Evolutionary conservation across 2,329 filamentous ascomycete species (phyloP), one percentile per base, ranked within the genome.

Genomic region (Botrytis fragariae): DNA sequence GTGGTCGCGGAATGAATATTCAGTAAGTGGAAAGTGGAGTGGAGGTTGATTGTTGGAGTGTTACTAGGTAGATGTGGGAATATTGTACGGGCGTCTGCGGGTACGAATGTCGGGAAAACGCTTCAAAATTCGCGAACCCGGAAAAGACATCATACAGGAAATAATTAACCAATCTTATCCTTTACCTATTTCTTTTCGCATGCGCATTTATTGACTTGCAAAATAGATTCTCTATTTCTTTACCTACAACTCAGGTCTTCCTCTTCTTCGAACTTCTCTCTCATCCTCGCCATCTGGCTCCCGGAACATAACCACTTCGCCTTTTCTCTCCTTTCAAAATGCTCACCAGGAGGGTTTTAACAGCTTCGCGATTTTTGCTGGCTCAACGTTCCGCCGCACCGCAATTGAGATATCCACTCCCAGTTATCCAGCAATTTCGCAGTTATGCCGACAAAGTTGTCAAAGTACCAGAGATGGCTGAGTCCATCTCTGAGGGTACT

Each of bases 401-500:
- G 29, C 77, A 79, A 54, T 73, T 79, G 61, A 77, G 82, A 77
- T 83, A 84, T 80, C 83, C 85, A 48, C 81, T 86, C 76, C 84
- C 84, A 75, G 80, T 82, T 18, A 82, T 85, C 79, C 84, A 84
- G 80, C 88, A 90, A 79, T 85, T 89, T 71, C 87, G 89, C 77
- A 86, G 79, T 77, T 91, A 91, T 81, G 95, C 95, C 82, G 94
- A 97, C 81, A 91, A 89, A 78, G 85, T 95, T 76, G 90, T 99
- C 83, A 95, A 98, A 85, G 96, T 98, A 78, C 96, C 96, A 48
- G 90, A 96, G 82, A 98, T 99, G 96, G 96, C 96, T 76, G 96
- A 99, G 84, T 98, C 96, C 68, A 98, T 99, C 83, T 97, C 94
- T 62, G 96, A 99, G 84, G 96, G 96, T 75, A 99, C 96, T 35